Evolutionary conservation across 441 rosid genomes (phyloP), one percentile per base, ranked within the genome.

Genomic region (Populus trichocarpa): DNA sequence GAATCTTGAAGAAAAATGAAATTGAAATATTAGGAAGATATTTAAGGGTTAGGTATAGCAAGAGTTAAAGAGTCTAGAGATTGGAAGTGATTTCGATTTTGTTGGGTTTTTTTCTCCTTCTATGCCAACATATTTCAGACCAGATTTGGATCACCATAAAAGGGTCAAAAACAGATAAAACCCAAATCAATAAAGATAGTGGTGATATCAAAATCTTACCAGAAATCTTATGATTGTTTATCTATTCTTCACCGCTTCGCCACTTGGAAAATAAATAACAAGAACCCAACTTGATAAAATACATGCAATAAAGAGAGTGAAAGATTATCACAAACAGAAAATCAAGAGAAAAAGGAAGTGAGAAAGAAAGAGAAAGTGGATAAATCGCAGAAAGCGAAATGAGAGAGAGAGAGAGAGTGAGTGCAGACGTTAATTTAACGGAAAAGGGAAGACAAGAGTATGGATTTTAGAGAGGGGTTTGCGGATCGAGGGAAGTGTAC

Each of bases 61-160:
- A 23, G 1, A 13, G 77, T 36, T 11, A 23, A 4, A 8, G 30
- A 12, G 2, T 23, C 4, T 14, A n/a, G 6, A 26, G 50, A 13
- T 78, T 30, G 35, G 76, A 75, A 7, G 59, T 30, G 82, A 76
- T 64, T 72, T 22, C 25, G 35, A 4, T 14, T 74, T 26, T 38
- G 65, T 20, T 28, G 71, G 38, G 67, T 46, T 40, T 30, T 30
- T 75, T 81, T 81, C 72, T 84, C 67, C 85, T 82, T 72, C 67
- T 80, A 70, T 83, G 88, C 67, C 80, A 70, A 77, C 86, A 86
- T 80, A 85, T 82, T 83, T 77, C 80, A 71, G 88, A 86, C 40
- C 85, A 84, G 66, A 82, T 70, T 71, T 76, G 84, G 66, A 82
- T 78, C 75, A 82, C 73, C 83, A 86, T 23, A 78, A 86, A 80